phyloP scores from a whole-genome alignment of 2,329 filamentous ascomycete species.

The Sclerotinia nivalis region DNA sequence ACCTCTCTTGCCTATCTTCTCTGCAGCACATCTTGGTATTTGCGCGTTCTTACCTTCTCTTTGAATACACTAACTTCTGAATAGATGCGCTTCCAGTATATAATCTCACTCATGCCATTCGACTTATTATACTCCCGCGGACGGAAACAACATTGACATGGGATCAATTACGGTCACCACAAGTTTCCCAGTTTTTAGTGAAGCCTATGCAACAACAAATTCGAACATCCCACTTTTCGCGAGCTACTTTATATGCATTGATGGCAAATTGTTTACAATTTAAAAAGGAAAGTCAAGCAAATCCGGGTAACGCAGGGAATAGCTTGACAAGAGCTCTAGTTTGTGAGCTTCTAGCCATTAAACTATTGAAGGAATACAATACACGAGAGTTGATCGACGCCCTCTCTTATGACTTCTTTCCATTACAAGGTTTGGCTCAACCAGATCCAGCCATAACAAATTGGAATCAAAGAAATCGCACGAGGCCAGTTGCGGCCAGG shows the following conservation, averaged over 20 bases:
- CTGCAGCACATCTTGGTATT: slow-evolving; percentile 72
- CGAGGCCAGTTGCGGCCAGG: slow-evolving; percentile 63
- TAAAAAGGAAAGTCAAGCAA: slow-evolving; percentile 78
- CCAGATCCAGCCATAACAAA: slow-evolving; percentile 43
- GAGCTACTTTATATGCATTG: slow-evolving; percentile 83
- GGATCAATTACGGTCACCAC: slow-evolving; percentile 94
- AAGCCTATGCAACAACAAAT: slow-evolving; percentile 95
- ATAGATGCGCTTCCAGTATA: slow-evolving; percentile 85
- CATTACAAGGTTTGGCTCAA: slow-evolving; percentile 74
- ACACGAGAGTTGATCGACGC: slow-evolving; percentile 91
- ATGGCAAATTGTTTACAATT: slow-evolving; percentile 96
- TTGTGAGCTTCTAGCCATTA: slow-evolving; percentile 87
- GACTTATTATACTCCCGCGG: slow-evolving; percentile 76
- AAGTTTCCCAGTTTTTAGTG: slow-evolving; percentile 91
- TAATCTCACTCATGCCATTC: slow-evolving; percentile 85
- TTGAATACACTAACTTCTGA: slow-evolving; percentile 34
- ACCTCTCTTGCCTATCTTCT: slow-evolving; percentile 75
- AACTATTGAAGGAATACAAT: slow-evolving; percentile 84
- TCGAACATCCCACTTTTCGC: slow-evolving; percentile 76
- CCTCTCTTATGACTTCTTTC: slow-evolving; percentile 92
- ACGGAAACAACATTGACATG: slow-evolving; percentile 92
- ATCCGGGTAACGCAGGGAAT: slow-evolving; percentile 80
- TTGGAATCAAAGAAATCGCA: slow-evolving; percentile 45
- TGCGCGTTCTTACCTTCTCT: slow-evolving; percentile 5
- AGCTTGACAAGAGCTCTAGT: slow-evolving; percentile 83